Conservation (phyloP, 305 asterid genomes). For the Fraxinus sp. region DNA sequence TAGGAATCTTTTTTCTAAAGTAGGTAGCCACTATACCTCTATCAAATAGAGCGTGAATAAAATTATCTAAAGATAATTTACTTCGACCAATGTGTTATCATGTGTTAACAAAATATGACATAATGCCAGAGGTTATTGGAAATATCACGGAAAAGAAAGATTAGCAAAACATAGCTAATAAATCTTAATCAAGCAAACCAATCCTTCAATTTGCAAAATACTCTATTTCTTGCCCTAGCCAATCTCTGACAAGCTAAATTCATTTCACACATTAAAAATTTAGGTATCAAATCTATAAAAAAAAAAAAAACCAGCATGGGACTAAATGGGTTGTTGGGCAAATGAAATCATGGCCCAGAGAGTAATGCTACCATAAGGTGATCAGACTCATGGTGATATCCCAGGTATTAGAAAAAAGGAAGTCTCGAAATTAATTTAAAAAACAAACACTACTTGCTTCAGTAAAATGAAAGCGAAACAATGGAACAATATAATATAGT, state of each 20-base stretch:
- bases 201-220: neutral
- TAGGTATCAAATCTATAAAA: neutral
- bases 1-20: neutral
- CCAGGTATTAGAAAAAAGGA: neutral
- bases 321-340: neutral
- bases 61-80: neutral
- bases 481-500: constrained; percentile 7
- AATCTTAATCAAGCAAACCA: neutral
- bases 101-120: neutral
- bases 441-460: neutral
- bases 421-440: neutral
- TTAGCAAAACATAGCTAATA: neutral
- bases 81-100: neutral
- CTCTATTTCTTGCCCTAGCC: neutral
- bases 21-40: neutral
- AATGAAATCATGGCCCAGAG: neutral
- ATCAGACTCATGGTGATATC: neutral
- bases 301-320: too few species aligned
- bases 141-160: neutral
- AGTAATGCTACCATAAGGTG: neutral
- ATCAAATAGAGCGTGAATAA: neutral
- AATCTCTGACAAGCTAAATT: neutral
- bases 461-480: constrained; percentile 3
- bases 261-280: neutral
- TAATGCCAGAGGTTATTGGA: neutral